Conservation (phyloP, 2,329 filamentous ascomycete genomes). For the Alternaria novae-zelandiae region DNA sequence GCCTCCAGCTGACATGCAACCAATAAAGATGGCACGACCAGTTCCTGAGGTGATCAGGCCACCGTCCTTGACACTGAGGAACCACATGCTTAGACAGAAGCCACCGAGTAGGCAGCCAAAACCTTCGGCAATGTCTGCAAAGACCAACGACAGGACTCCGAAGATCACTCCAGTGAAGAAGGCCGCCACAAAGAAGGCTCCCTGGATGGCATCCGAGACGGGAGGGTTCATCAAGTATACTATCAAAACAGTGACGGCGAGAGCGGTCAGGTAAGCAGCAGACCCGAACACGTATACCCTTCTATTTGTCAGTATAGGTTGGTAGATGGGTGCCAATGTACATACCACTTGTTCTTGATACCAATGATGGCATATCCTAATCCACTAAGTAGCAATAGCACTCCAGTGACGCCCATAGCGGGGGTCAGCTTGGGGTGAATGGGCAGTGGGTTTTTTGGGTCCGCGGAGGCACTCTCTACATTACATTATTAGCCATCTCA, state of each 20-base stretch:
- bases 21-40: slow-evolving; percentile 77
- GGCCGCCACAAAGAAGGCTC: slow-evolving; percentile 82
- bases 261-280: slow-evolving; percentile 71
- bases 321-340: background rate
- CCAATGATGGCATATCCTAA: slow-evolving; percentile 75
- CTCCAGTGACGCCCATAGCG: slow-evolving; percentile 78
- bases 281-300: slow-evolving; percentile 70
- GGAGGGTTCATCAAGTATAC: slow-evolving; percentile 87
- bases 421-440: slow-evolving; percentile 78
- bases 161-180: slow-evolving; percentile 75
- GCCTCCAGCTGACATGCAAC: slow-evolving; percentile 69
- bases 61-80: slow-evolving; percentile 77
- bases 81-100: slow-evolving; percentile 89
- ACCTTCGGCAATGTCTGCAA: slow-evolving; percentile 82
- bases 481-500: background rate
- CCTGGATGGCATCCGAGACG: slow-evolving; percentile 76
- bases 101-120: slow-evolving; percentile 88
- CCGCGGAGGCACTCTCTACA: slow-evolving; percentile 17
- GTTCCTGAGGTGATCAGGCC: slow-evolving; percentile 70
- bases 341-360: slow-evolving; percentile 75
- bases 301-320: slow-evolving; percentile 18
- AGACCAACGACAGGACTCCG: slow-evolving; percentile 76
- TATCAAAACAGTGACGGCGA: slow-evolving; percentile 82
- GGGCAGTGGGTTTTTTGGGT: slow-evolving; percentile 61
- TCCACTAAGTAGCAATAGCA: slow-evolving; percentile 77